Base-by-base conservation (phyloP, 495 filamentous ascomycete genomes). In the Annulohypoxylon bovei region DNA sequence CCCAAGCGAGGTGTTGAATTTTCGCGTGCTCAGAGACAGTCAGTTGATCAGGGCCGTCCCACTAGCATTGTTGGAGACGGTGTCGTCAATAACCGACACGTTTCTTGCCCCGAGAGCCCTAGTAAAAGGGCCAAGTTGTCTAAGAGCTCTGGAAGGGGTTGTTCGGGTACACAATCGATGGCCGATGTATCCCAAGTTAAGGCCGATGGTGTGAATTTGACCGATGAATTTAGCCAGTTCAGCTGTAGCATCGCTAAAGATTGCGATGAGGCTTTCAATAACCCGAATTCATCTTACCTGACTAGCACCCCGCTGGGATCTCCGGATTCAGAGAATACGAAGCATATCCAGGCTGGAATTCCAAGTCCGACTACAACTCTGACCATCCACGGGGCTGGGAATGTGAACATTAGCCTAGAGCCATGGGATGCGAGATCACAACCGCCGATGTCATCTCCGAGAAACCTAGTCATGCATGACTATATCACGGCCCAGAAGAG, bases 1-100 rank as follows among this genome's bases (percentile, higher is more conserved):
- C 86, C 88, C 71, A 95, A 88, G 73, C 89, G 94, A 7, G 89
- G 88, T 58, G 90, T 97, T n/a, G 91, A 90, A 75, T 98, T 98
- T 72, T 86, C 84, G 2, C 90, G 92, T 68, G 69, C 84, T 5
- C 81, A 74, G 46, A 78, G 46, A 76, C 75, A 75, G 76, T 61
- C 66, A 75, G 78, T 59, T 30, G 67, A 69, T n/a, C 65, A 72
- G 22, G 58, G 55, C 22, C 69, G 70, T 8, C 75, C 76, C 28
- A 67, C 71, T 9, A 81, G 77, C 55, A 69, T 71, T 67, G 70
- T 72, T 56, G 74, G 74, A 42, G 67, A 72, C 60, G 49, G 72
- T 62, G 62, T 62, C 9, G 62, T 70, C 6, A 59, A 72, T 16
- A 47, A 66, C 20, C 72, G 73, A 6, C 68, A 73, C 27, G n/a